phyloP scores from a whole-genome alignment of 805 yeast species.

The Candida tibetensis region DNA sequence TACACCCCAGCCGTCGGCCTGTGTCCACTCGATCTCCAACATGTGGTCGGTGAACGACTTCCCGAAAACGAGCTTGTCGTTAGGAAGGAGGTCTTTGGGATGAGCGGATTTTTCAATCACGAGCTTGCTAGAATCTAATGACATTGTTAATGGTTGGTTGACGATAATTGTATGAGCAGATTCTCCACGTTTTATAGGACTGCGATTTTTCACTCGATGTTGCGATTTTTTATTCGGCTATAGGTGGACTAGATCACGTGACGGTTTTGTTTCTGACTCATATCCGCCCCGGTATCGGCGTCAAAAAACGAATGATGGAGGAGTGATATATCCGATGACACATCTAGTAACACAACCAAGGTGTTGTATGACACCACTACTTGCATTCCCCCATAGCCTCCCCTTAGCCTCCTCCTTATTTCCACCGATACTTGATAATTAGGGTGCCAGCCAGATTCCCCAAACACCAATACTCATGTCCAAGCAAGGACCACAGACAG shows the following conservation, averaged over 20 bases:
- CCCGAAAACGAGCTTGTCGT: conserved; percentile 26
- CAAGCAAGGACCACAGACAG: no score
- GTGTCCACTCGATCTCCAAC: conserved; percentile 29
- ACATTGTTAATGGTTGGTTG: conserved; percentile 5
- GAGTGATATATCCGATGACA: no score
- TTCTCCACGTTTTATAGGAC: neutral
- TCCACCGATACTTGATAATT: no score
- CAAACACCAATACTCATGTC: no score
- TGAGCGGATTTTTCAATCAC: conserved; percentile 19
- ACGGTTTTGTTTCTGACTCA: neutral
- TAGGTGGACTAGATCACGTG: neutral
- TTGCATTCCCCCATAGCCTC: no score
- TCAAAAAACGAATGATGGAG: no score
- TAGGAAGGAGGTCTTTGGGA: conserved; percentile 22
- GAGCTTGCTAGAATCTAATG: conserved; percentile 22
- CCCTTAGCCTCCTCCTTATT: no score
- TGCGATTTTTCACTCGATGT: neutral
- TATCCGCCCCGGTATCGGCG: no score
- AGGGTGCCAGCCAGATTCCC: no score
- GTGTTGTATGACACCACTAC: no score
- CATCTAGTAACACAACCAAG: no score
- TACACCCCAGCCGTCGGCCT: conserved; percentile 25
- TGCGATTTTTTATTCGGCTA: conserved; percentile 4
- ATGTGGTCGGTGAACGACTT: conserved; percentile 29
- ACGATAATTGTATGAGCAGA: neutral